phyloP scores from a whole-genome alignment of 2,329 filamentous ascomycete genomes.

The Xylariaceae sp. region DNA sequence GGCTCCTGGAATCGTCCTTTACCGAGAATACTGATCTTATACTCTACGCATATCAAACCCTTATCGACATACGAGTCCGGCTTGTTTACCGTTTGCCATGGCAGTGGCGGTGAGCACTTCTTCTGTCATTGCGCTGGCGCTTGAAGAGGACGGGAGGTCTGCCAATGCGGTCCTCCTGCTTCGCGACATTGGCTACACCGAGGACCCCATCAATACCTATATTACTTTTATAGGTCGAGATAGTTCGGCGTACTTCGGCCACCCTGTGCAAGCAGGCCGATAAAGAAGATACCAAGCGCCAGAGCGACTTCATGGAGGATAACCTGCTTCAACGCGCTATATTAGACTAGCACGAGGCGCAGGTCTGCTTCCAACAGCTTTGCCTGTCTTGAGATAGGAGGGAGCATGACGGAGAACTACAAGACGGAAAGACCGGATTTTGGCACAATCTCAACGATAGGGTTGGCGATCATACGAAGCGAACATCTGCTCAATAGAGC shows the following conservation, averaged over 20 bases:
- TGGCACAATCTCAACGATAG: not conserved
- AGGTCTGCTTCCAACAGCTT: conserved; percentile 36
- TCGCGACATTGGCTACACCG: conserved; percentile 12
- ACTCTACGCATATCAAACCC: conserved; percentile 1
- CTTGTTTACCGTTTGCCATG: conserved; percentile 4
- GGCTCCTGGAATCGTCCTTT: not conserved
- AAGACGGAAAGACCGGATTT: not conserved
- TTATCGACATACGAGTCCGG: conserved; percentile 17
- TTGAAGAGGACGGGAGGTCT: not conserved
- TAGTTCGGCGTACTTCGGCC: conserved; percentile 31
- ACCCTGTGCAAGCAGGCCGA: conserved; percentile 28
- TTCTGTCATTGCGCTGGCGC: conserved; percentile 9
- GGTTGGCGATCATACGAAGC: not conserved
- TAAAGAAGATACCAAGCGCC: conserved; percentile 30
- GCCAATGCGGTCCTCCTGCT: not conserved
- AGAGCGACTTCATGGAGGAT: conserved; percentile 38
- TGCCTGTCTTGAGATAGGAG: conserved; percentile 28
- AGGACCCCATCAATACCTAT: conserved; percentile 10
- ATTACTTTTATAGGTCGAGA: conserved; percentile 14
- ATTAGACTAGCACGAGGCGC: conserved; percentile 35
- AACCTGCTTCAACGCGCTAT: conserved; percentile 37
- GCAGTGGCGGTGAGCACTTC: conserved; percentile 12
- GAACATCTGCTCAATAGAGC: not conserved
- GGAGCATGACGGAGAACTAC: not conserved
- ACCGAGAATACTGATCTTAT: conserved; percentile 16